Conservation (phyloP, 768 basidiomycete species). For the Hortiboletus flavorubellus region DNA sequence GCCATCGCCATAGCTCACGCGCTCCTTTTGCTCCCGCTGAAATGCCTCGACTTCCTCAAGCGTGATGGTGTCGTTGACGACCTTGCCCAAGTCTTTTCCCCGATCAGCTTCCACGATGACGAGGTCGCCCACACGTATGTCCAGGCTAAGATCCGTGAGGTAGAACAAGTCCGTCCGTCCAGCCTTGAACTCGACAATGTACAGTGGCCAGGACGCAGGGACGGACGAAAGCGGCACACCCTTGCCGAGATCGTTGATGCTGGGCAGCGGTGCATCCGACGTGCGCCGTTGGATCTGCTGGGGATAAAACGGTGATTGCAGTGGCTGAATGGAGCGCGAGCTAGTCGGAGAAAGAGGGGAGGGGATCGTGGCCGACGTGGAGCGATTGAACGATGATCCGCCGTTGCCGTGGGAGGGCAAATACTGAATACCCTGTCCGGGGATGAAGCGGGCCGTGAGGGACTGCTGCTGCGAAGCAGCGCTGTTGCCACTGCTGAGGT, state of each 20-base stretch:
- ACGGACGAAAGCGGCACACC: slow-evolving; percentile 86
- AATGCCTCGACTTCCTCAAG: slow-evolving; percentile 87
- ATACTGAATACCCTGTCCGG: slow-evolving; percentile 64
- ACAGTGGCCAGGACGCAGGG: slow-evolving; percentile 83
- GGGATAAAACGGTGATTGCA: slow-evolving; percentile 29
- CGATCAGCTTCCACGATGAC: slow-evolving; percentile 98
- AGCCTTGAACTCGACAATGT: slow-evolving; percentile 97
- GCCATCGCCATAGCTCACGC: slow-evolving; percentile 39
- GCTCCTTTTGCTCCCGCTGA: slow-evolving; percentile 75
- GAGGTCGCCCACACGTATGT: slow-evolving; percentile 80
- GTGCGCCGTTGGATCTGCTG: slow-evolving; percentile 37
- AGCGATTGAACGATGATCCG: slow-evolving; percentile 36
- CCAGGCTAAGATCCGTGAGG: slow-evolving; percentile 61
- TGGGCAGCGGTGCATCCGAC: slow-evolving; percentile 35
- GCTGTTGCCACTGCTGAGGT: slow-evolving; percentile 23
- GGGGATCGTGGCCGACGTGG: slow-evolving; percentile 34
- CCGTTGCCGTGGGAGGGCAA: slow-evolving; percentile 37
- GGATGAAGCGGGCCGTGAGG: slow-evolving; percentile 58
- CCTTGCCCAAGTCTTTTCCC: slow-evolving; percentile 89
- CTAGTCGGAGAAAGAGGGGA: slow-evolving; percentile 57
- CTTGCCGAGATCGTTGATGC: slow-evolving; percentile 67
- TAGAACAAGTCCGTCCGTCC: slow-evolving; percentile 95
- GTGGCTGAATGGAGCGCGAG: slow-evolving; percentile 28
- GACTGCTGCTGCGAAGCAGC: slow-evolving; percentile 28
- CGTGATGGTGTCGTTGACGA: slow-evolving; percentile 89